Evolutionary conservation across 306 rosid genomes (phyloP), one percentile per base, ranked within the genome.

Genomic region (Cucurbita pepo): DNA sequence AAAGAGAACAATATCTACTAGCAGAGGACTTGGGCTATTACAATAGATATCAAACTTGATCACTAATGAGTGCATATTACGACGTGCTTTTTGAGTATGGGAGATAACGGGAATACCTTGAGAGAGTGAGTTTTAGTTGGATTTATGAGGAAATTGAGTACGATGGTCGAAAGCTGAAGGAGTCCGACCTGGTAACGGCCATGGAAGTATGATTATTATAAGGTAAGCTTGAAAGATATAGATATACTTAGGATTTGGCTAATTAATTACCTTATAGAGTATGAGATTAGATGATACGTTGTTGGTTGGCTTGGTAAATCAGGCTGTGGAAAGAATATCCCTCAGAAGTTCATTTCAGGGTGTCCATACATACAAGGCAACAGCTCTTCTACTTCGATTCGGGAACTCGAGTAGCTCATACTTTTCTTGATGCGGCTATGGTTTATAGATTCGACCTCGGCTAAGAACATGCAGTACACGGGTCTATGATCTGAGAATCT

Each of bases 401-500:
- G 84, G 54, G 96, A 88, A 83, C 90, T 87, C 54, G 96, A 83
- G 76, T 90, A 89, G 76, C 98, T 95, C 74, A 85, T 85, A 82
- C 96, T 88, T 80, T 84, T 95, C 76, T 79, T 95, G 4, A 81
- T 91, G 65, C 93, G 84, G 81, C 78, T 80, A 14, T 87, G 90
- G 77, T 84, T 89, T 72, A 89, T 56, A 60, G 95, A 89, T 78
- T 89, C 97, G 4, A 95, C 93, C 81, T 91, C 96, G 7, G 93
- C 97, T 75, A 84, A 55, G 79, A 95, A 95, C 21, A 89, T 74
- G 71, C 97, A 72, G 56, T 86, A 91, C 72, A 95, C 99, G 60
- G 99, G 97, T 79, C 99, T 85, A 65, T 95, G 99, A 86, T 95
- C 99, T 1, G 99, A 95, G 85, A 95, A 95, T 57, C 88, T 89